A percentile compares a stretch with the other conserved stretches of the same genome.
These are phyloP conservation scores for Croton laevigatus DNA, from an alignment of 441 rosid genomes.

Conservation along the genomic window DNA sequence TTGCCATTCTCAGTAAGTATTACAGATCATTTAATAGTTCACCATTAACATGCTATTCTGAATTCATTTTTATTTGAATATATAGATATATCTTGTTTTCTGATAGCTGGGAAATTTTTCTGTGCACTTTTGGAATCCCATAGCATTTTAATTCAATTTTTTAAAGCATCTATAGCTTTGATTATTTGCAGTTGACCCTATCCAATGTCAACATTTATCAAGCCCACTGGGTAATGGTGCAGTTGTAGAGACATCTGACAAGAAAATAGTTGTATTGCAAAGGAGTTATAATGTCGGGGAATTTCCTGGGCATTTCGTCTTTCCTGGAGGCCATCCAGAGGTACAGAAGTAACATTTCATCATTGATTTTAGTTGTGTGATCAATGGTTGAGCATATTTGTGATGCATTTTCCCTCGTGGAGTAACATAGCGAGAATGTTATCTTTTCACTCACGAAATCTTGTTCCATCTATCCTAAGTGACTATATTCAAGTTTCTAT, in stretches of 20 bases:
- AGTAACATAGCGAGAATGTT: background rate
- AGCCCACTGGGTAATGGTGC: slow-evolving; percentile 91
- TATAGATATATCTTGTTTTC: background rate
- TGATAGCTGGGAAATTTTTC: background rate
- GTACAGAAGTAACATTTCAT: slow-evolving; percentile 32
- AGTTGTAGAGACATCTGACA: slow-evolving; percentile 69
- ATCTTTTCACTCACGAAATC: background rate
- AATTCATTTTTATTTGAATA: background rate
- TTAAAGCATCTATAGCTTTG: slow-evolving; percentile 4
- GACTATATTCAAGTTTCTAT: background rate
- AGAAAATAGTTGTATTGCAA: slow-evolving; percentile 60
- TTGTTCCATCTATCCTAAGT: background rate
- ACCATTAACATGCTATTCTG: background rate
- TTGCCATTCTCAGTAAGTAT: background rate
- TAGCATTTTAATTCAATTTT: background rate
- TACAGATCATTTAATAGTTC: background rate
- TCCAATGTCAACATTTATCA: slow-evolving; percentile 66
- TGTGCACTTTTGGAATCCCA: background rate
- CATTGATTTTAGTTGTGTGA: background rate
- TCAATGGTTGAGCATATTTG: background rate
- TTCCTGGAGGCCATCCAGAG: slow-evolving; percentile 98
- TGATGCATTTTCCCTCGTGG: background rate
- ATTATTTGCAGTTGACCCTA: slow-evolving; percentile 50
- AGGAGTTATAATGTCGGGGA: slow-evolving; percentile 91
- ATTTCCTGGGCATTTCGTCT: slow-evolving; percentile 84